Percentiles rank a stretch among this genome's conserved stretches.
Evolutionary conservation across 805 yeast species (phyloP).

Genomic region (Candida easanensis): DNA sequence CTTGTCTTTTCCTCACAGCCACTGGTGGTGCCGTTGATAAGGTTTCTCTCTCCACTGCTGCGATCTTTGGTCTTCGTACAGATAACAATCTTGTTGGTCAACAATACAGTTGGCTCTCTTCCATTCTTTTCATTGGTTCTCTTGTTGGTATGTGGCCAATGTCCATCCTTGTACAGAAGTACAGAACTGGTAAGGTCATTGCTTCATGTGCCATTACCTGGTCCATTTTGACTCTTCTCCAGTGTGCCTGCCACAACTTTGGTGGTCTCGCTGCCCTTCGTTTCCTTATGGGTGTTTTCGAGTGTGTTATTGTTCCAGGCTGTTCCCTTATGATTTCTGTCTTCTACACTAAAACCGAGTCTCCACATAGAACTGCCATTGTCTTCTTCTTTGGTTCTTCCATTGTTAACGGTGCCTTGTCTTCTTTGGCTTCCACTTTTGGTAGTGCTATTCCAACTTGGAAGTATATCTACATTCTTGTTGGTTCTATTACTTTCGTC

Average conservation of each 20-base stretch:
- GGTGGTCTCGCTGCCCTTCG: conserved; percentile 40
- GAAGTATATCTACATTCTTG: conserved; percentile 48
- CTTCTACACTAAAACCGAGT: conserved; percentile 36
- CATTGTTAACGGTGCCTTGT: conserved; percentile 32
- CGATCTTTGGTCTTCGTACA: conserved; percentile 41
- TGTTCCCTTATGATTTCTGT: conserved; percentile 40
- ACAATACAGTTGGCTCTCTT: conserved; percentile 38
- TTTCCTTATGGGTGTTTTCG: conserved; percentile 45
- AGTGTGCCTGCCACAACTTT: conserved; percentile 36
- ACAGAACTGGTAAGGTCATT: conserved; percentile 24
- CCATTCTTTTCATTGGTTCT: conserved; percentile 42
- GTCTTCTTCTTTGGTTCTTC: conserved; percentile 39
- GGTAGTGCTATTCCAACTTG: conserved; percentile 37
- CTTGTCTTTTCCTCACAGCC: conserved; percentile 34
- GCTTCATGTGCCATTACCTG: conserved; percentile 23
- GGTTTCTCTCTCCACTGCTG: conserved; percentile 41
- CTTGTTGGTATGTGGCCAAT: conserved; percentile 39
- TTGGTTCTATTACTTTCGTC: conserved; percentile 46
- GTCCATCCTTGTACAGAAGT: conserved; percentile 28
- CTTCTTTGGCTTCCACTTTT: conserved; percentile 41
- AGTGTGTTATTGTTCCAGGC: conserved; percentile 39
- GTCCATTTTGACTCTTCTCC: conserved; percentile 22
- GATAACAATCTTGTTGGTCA: conserved; percentile 41
- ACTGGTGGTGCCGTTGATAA: conserved; percentile 43
- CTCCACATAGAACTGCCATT: conserved; percentile 43